These are phyloP conservation scores for Sugiyamaella marilandica DNA, from an alignment of 805 yeast genomes.

Conservation along the genomic window DNA sequence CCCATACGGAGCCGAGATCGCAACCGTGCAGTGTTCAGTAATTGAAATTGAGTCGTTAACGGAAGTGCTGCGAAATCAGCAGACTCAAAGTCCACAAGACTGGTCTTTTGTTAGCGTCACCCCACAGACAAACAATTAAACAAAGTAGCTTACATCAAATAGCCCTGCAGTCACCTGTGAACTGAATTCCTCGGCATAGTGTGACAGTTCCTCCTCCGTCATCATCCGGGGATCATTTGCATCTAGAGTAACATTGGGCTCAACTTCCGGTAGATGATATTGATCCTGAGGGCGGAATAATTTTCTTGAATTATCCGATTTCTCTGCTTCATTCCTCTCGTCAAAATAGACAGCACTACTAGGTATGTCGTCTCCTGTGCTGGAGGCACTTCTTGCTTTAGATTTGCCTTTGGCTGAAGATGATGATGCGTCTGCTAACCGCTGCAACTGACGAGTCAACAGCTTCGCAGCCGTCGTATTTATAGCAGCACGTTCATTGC, in stretches of 20 bases:
- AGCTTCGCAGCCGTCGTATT: conserved; percentile 69
- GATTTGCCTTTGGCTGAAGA: conserved; percentile 9
- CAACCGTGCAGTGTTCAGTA: conserved; percentile 73
- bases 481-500: conserved; percentile 61
- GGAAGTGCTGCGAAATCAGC: conserved; percentile 74
- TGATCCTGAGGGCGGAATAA: conserved; percentile 64
- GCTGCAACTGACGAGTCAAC: conserved; percentile 73
- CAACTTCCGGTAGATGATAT: conserved; percentile 73
- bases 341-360: conserved; percentile 32
- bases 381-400: neutral
- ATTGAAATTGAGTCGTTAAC: conserved; percentile 78
- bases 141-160: conserved; percentile 25
- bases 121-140: conserved; percentile 3
- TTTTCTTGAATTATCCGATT: neutral
- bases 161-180: conserved; percentile 46
- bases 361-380: conserved; percentile 22
- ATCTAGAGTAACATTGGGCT: conserved; percentile 45
- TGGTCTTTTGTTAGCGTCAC: conserved; percentile 6
- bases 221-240: conserved; percentile 67
- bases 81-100: conserved; percentile 76
- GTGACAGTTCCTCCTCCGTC: conserved; percentile 65
- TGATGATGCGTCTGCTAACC: conserved; percentile 37
- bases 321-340: conserved; percentile 30
- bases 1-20: conserved; percentile 94
- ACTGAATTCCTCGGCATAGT: conserved; percentile 51